Evolutionary conservation across 2,329 filamentous ascomycete genomes (phyloP).

Genomic region (Delphinella strobiligena): DNA sequence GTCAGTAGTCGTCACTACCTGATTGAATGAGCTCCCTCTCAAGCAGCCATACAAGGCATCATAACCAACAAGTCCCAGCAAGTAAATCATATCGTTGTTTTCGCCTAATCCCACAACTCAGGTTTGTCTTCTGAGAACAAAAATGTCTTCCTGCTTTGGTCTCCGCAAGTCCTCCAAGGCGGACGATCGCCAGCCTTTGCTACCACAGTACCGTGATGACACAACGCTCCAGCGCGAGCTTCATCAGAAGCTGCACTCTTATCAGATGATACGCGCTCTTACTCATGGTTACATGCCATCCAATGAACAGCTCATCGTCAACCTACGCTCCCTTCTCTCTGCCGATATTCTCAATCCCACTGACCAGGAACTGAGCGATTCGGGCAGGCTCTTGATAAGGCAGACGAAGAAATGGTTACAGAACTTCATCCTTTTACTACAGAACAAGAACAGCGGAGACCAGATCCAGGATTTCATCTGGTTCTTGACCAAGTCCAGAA

Average conservation of each 20-base stretch:
- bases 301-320: constrained; percentile 69
- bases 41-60: too few relatives aligned
- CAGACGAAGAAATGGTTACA: constrained; percentile 62
- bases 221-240: constrained; percentile 65
- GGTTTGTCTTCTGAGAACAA: too few relatives aligned
- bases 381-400: constrained; percentile 61
- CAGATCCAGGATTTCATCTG: constrained; percentile 88
- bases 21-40: too few relatives aligned
- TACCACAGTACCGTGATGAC: constrained; percentile 74
- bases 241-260: constrained; percentile 83
- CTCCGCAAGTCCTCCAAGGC: constrained; percentile 34
- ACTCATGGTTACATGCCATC: constrained; percentile 83
- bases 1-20: too few relatives aligned
- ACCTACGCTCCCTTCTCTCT: constrained; percentile 66
- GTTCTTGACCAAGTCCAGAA: constrained; percentile 63
- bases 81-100: too few relatives aligned
- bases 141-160: constrained; percentile 55
- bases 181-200: constrained; percentile 62
- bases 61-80: too few relatives aligned
- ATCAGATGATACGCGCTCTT: constrained; percentile 79
- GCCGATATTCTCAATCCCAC: constrained; percentile 68
- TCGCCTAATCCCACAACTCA: too few relatives aligned
- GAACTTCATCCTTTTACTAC: constrained; percentile 68
- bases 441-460: constrained; percentile 71
- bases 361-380: constrained; percentile 61